These are phyloP conservation scores for Emergomyces africanus DNA, from an alignment of 2,329 filamentous ascomycete genomes.

Conservation along the genomic window DNA sequence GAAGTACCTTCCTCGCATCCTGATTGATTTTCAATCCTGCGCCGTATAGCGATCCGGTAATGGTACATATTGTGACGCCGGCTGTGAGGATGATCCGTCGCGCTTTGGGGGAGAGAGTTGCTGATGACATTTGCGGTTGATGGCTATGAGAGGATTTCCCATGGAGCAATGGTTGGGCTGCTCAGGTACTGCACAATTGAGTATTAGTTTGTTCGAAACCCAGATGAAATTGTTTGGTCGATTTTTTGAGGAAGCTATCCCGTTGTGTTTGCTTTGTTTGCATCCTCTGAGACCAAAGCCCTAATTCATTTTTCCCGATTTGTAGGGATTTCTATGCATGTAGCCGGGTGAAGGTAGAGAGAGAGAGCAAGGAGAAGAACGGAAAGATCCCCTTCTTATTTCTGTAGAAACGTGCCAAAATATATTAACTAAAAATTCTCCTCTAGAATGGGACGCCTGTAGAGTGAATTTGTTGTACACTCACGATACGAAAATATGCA, in stretches of 20 bases:
- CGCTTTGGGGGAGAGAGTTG: constrained; percentile 22
- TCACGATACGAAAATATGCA: background rate
- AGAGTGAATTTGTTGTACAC: background rate
- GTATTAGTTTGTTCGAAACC: background rate
- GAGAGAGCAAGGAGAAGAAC: too few relatives aligned
- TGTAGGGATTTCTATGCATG: background rate
- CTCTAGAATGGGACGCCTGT: background rate
- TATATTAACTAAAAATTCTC: too few relatives aligned
- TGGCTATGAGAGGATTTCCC: background rate
- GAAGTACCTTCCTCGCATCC: constrained; percentile 12
- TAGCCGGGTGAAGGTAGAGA: too few relatives aligned
- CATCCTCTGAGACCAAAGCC: background rate
- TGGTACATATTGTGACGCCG: constrained; percentile 43
- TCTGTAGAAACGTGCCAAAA: too few relatives aligned
- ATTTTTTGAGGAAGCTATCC: background rate
- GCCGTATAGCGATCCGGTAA: constrained; percentile 46
- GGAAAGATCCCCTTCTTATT: too few relatives aligned
- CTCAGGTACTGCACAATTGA: background rate
- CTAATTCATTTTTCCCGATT: background rate
- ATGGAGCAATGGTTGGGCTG: background rate
- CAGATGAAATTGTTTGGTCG: background rate
- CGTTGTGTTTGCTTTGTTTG: background rate
- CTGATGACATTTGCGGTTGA: background rate
- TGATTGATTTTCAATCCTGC: constrained; percentile 35
- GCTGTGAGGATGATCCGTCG: constrained; percentile 42